A percentile compares a stretch with the other conserved stretches of the same genome.
Conservation (phyloP, 257 asterid genomes). For the Coffea eugenioides region DNA sequence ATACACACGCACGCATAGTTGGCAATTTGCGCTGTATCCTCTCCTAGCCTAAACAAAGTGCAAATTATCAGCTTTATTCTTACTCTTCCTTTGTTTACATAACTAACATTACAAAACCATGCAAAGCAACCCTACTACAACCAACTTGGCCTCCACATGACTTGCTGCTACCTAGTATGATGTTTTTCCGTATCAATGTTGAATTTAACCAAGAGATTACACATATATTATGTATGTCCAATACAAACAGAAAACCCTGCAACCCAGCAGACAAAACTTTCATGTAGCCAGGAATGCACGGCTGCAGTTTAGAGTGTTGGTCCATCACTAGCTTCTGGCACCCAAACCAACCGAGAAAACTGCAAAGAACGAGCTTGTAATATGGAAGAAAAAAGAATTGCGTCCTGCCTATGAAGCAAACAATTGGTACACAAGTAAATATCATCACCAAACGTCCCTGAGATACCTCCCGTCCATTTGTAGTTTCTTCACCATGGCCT, state of each 20-base stretch:
- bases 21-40: neutral
- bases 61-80: constrained; percentile 10
- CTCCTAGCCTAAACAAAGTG: neutral
- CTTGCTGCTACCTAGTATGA: constrained; percentile 22
- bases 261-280: constrained; percentile 25
- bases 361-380: neutral
- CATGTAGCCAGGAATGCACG: constrained; percentile 14
- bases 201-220: neutral
- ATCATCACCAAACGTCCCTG: constrained; percentile 72
- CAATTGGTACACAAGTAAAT: neutral
- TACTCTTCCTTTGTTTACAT: constrained; percentile 2
- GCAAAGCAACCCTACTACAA: constrained; percentile 14
- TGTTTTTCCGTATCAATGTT: constrained; percentile 3
- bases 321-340: constrained; percentile 17
- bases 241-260: constrained; percentile 12
- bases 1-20: neutral
- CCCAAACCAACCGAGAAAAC: constrained; percentile 10
- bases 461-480: constrained; percentile 73
- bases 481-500: constrained; percentile 66
- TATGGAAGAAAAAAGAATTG: constrained; percentile 11
- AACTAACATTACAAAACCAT: constrained; percentile 17
- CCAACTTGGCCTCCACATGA: neutral
- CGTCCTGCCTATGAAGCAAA: constrained; percentile 2
- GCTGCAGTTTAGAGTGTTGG: constrained; percentile 4
- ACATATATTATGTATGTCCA: constrained; percentile 8